Percentiles rank a stretch among this genome's conserved stretches.
Conservation (phyloP, 805 yeast species). For the Kluyveromyces wickerhamii region DNA sequence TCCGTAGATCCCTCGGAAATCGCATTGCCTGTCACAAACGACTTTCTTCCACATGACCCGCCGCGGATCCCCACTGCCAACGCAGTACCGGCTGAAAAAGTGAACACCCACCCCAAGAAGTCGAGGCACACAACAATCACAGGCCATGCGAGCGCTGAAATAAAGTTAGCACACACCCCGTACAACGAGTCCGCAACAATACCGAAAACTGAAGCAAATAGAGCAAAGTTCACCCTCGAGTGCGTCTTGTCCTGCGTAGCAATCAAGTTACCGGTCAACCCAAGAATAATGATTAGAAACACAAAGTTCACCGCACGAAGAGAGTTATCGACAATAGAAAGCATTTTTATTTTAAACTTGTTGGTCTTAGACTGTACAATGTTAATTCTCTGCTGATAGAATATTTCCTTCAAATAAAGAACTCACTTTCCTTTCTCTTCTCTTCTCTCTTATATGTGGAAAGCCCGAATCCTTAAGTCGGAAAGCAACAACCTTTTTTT, state of each 20-base stretch:
- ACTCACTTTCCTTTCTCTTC: too few species aligned
- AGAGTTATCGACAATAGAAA: conserved; percentile 66
- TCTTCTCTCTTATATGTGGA: too few species aligned
- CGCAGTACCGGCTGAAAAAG: conserved; percentile 91
- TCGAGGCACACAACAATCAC: conserved; percentile 65
- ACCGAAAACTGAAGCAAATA: conserved; percentile 85
- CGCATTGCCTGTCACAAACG: conserved; percentile 56
- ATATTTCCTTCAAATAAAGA: too few species aligned
- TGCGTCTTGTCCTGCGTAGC: conserved; percentile 47
- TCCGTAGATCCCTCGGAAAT: conserved; percentile 68
- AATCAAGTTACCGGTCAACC: conserved; percentile 83
- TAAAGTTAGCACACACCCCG: conserved; percentile 69
- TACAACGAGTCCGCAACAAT: conserved; percentile 71
- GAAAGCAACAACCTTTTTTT: too few species aligned
- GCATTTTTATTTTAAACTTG: conserved; percentile 39
- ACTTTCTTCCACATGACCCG: conserved; percentile 73
- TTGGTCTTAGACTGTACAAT: not conserved
- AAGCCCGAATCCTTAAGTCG: too few species aligned
- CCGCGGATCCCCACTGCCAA: conserved; percentile 82
- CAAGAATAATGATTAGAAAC: conserved; percentile 71
- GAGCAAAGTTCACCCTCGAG: conserved; percentile 82
- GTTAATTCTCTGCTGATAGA: not conserved
- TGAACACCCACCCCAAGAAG: conserved; percentile 82
- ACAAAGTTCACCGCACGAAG: conserved; percentile 70
- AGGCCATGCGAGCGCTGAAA: conserved; percentile 83